phyloP scores from a whole-genome alignment of 306 rosid genomes.

The Lathyrus tuberosus region DNA sequence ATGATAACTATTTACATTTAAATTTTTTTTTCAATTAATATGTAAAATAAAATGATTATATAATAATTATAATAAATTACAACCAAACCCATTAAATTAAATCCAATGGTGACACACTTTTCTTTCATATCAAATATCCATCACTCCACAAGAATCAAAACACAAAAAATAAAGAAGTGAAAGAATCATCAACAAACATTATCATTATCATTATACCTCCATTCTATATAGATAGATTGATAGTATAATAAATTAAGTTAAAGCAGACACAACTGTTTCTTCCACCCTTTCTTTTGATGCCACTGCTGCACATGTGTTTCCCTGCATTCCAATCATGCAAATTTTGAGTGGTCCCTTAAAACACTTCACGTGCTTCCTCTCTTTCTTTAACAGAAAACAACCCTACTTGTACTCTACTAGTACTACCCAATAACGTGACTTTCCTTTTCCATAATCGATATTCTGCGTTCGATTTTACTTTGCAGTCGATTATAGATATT shows the following conservation, averaged over 20 bases:
- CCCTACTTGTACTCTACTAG: slow-evolving; percentile 40
- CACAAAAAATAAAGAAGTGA: slow-evolving; percentile 26
- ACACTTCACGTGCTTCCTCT: slow-evolving; percentile 69
- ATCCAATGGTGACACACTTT: slow-evolving; percentile 41
- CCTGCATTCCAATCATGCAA: slow-evolving; percentile 79
- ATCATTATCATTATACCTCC: slow-evolving; percentile 14
- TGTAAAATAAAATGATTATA: slow-evolving; percentile 45
- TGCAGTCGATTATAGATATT: background rate
- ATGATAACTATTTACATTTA: slow-evolving; percentile 41
- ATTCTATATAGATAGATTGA: background rate
- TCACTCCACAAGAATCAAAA: slow-evolving; percentile 42
- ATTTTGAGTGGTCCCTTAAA: slow-evolving; percentile 76
- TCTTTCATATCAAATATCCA: slow-evolving; percentile 40
- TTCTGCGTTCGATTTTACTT: background rate
- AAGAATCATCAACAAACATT: slow-evolving; percentile 14
- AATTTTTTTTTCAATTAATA: background rate
- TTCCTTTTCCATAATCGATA: background rate
- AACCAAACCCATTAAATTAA: slow-evolving; percentile 42
- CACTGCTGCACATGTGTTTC: slow-evolving; percentile 71
- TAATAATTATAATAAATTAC: slow-evolving; percentile 37
- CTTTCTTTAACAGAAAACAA: slow-evolving; percentile 52
- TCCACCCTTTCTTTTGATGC: slow-evolving; percentile 43
- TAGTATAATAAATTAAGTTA: slow-evolving; percentile 41
- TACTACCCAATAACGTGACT: slow-evolving; percentile 43
- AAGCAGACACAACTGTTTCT: slow-evolving; percentile 51